A percentile compares a stretch with the other conserved stretches of the same genome.
These are phyloP conservation scores for Wickerhamomyces kurtzmanii DNA, from an alignment of 805 yeast species.

Conservation along the genomic window DNA sequence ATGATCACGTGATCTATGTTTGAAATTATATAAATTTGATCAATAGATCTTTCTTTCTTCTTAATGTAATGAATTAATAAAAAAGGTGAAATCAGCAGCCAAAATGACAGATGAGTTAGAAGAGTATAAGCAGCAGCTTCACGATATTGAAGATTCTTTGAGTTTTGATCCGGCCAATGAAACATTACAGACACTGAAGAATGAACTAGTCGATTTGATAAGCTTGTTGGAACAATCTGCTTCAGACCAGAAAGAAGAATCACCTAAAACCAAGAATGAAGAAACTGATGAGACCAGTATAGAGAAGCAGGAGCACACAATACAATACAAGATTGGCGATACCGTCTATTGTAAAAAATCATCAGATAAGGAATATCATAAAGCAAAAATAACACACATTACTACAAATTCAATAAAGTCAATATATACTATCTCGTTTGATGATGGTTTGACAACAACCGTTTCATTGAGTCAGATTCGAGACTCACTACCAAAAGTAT, in stretches of 20 bases:
- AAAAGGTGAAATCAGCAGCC: too few species aligned
- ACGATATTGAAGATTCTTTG: slow-evolving; percentile 8
- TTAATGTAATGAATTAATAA: too few species aligned
- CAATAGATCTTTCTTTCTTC: too few species aligned
- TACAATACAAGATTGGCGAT: slow-evolving; percentile 5
- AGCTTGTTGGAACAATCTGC: slow-evolving; percentile 5
- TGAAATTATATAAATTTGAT: too few species aligned
- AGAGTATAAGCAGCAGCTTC: slow-evolving; percentile 9
- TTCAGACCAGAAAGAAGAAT: not conserved
- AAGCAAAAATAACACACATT: slow-evolving; percentile 8
- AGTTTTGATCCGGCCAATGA: slow-evolving; percentile 8
- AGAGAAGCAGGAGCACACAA: not conserved
- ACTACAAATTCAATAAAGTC: too few species aligned
- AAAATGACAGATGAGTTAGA: slow-evolving; percentile 6
- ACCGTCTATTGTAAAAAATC: slow-evolving; percentile 7
- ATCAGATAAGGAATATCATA: slow-evolving; percentile 3
- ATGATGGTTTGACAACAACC: too few species aligned
- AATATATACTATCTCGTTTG: too few species aligned
- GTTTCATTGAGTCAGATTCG: too few species aligned
- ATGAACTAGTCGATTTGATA: slow-evolving; percentile 9
- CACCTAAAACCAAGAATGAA: not conserved
- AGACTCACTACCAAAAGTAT: too few species aligned
- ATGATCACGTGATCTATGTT: too few species aligned
- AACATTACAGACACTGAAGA: slow-evolving; percentile 6
- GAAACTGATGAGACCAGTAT: not conserved